Conservation (phyloP, 495 filamentous ascomycete species). For the Mytilinidion resinicola region DNA sequence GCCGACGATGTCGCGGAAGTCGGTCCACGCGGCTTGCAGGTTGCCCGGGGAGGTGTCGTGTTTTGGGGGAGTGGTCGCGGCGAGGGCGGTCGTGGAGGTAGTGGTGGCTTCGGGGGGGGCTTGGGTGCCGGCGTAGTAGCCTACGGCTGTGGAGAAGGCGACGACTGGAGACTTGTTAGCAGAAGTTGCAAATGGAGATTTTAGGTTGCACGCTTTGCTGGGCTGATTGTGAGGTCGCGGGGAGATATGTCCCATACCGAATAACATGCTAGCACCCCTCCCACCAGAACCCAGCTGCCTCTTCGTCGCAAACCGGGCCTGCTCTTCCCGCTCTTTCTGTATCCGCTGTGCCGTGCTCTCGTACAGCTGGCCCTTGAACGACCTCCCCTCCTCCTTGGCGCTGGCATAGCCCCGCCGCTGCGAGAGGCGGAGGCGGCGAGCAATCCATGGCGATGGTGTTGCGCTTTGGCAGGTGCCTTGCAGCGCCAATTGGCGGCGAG, state of each 20-base stretch:
- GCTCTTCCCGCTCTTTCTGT: constrained; percentile 64
- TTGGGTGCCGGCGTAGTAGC: constrained; percentile 65
- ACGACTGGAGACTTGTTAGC: constrained; percentile 39
- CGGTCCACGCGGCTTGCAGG: constrained; percentile 88
- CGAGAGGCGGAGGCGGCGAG: background rate
- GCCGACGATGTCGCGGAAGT: constrained; percentile 80
- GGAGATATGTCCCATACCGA: constrained; percentile 47
- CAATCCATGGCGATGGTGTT: background rate
- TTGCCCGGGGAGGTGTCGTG: constrained; percentile 69
- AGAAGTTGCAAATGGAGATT: background rate
- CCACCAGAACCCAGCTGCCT: constrained; percentile 48
- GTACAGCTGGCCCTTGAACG: constrained; percentile 82
- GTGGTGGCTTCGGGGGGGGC: constrained; percentile 45
- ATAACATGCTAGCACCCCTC: constrained; percentile 55
- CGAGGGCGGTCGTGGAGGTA: constrained; percentile 68
- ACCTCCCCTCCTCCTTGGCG: constrained; percentile 6
- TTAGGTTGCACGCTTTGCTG: background rate
- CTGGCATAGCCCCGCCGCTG: constrained; percentile 8
- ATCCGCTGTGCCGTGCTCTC: constrained; percentile 74
- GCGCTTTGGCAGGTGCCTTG: background rate
- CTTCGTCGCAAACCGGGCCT: constrained; percentile 56
- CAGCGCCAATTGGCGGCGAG: background rate
- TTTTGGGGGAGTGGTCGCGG: constrained; percentile 50
- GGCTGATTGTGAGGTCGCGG: too few species aligned
- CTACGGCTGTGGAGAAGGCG: constrained; percentile 52